A percentile compares a stretch with the other conserved stretches of the same genome.
phyloP scores from a whole-genome alignment of 2,329 filamentous ascomycete genomes.

The Nannizzia gypsea region DNA sequence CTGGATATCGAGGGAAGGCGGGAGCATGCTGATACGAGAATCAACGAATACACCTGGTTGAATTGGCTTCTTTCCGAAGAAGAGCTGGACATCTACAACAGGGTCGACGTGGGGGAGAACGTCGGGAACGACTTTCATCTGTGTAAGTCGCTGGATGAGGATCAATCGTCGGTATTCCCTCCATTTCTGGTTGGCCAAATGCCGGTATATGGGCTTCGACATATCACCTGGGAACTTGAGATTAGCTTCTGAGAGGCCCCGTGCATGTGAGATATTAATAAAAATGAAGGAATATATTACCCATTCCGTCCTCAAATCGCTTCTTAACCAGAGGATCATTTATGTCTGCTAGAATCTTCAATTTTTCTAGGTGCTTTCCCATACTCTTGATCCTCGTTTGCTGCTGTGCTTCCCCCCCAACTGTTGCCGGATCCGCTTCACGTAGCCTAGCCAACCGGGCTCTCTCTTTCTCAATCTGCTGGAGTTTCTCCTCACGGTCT shows the following conservation, averaged over 20 bases:
- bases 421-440: conserved; percentile 43
- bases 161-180: conserved; percentile 66
- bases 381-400: conserved; percentile 57
- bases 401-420: conserved; percentile 54
- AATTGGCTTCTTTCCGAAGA: conserved; percentile 60
- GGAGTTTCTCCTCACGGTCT: conserved; percentile 71
- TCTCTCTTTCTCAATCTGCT: conserved; percentile 55
- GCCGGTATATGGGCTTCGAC: conserved; percentile 90
- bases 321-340: conserved; percentile 92
- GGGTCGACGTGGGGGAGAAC: conserved; percentile 70
- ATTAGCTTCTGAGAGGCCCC: conserved; percentile 15
- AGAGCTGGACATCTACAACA: conserved; percentile 65
- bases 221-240: conserved; percentile 58
- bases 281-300: conserved; percentile 39
- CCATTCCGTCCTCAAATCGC: conserved; percentile 79
- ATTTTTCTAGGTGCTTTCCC: conserved; percentile 57
- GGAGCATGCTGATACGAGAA: conserved; percentile 58
- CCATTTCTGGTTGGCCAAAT: conserved; percentile 82
- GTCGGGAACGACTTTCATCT: conserved; percentile 82
- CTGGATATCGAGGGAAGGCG: conserved; percentile 70
- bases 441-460: conserved; percentile 57
- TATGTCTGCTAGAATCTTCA: conserved; percentile 86
- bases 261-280: not conserved
- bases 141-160: conserved; percentile 70
- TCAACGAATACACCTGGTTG: conserved; percentile 68